A percentile compares a stretch with the other conserved stretches of the same genome.
These are phyloP conservation scores for Colletotrichum spaethianum DNA, from an alignment of 2,329 filamentous ascomycete genomes.

Conservation along the genomic window DNA sequence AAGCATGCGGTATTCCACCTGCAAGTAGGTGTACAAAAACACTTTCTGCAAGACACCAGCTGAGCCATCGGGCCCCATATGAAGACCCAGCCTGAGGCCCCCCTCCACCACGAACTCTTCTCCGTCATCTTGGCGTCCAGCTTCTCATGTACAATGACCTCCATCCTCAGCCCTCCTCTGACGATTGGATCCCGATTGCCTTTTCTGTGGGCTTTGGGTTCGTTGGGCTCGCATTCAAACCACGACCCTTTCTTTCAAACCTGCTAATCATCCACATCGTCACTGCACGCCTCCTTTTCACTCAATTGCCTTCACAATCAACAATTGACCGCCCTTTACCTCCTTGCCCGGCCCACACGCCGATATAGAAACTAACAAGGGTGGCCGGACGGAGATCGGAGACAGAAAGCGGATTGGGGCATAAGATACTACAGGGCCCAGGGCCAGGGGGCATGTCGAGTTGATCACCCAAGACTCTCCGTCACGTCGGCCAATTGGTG, in stretches of 20 bases:
- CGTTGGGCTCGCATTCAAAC: slow-evolving; percentile 33
- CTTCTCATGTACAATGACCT: slow-evolving; percentile 23
- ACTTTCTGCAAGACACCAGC: not conserved
- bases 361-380: slow-evolving; percentile 12
- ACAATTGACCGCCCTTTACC: slow-evolving; percentile 40
- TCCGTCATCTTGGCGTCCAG: slow-evolving; percentile 19
- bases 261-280: slow-evolving; percentile 31
- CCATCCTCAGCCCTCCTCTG: slow-evolving; percentile 17
- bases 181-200: slow-evolving; percentile 23
- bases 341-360: slow-evolving; percentile 14
- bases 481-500: slow-evolving; percentile 14
- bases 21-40: not conserved
- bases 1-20: not conserved
- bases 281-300: slow-evolving; percentile 16
- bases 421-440: not conserved
- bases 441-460: slow-evolving; percentile 29
- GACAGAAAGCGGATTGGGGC: slow-evolving; percentile 7
- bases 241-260: slow-evolving; percentile 14
- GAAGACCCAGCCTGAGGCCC: slow-evolving; percentile 22
- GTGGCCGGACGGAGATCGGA: slow-evolving; percentile 21
- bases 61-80: not conserved
- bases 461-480: slow-evolving; percentile 16
- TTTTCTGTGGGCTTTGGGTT: slow-evolving; percentile 33
- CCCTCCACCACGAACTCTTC: slow-evolving; percentile 29
- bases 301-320: slow-evolving; percentile 17